Base-by-base conservation (phyloP, 2,329 filamentous ascomycete species). In the Epicoccum nigrum region DNA sequence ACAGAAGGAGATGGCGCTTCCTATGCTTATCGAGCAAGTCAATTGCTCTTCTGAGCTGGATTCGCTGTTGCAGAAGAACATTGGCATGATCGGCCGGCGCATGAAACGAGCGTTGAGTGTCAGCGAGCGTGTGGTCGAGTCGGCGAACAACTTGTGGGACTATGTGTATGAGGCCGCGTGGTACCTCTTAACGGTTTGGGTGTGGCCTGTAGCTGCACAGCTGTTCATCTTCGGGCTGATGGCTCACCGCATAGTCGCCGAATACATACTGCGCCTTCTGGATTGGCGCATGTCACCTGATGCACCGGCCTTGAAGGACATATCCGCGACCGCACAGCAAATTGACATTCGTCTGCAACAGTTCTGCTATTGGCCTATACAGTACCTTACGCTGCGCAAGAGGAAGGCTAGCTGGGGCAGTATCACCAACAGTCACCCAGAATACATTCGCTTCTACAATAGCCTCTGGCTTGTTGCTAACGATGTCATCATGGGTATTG, bases 371-470 rank as follows among this genome's bases (percentile, higher is more conserved):
- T 97, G 93, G 92, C 95, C 94, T 2, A 91, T 96, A 74, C 93
- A 99, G 72, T 97, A 97, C 69, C 82, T 93, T 34, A 97, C 92
- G 13, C 75, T 99, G 38, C 87, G 92, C n/a, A 86, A 90, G 67
- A 83, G 92, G 31, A 95, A 96, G 69, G 86, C 87, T 56, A 91
- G 96, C 63, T 97, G 94, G 93, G 90, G 92, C 51, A 97, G 93
- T 70, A 89, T 97, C 47, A 97, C 92, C 0, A 94, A 88, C 39
- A 96, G 88, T 64, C 93, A 99, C 72, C 91, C 93, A 0, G 94
- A 99, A 72, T 99, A 99, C 72, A 99, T 99, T 60, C 88, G 94
- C 13, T 99, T 99, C 75, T 99, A 97, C 77, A 99, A 99, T 73
- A 97, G 92, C 67, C 79, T 99, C 4, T 99, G 94, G 94, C 88